These are phyloP conservation scores for Lavandula angustifolia DNA, from an alignment of 257 asterid genomes.

Conservation along the genomic window DNA sequence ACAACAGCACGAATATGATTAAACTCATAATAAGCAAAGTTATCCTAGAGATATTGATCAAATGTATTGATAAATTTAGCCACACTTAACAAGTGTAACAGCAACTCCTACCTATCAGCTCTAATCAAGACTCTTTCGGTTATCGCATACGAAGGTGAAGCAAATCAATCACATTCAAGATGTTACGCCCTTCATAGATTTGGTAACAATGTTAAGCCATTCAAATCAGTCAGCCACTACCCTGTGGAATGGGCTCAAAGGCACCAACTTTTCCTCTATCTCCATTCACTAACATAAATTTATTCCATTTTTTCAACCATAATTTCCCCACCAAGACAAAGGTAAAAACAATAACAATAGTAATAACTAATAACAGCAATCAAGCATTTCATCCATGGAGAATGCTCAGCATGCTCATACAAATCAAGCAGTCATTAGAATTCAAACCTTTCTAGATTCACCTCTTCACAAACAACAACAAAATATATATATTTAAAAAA, in stretches of 20 bases:
- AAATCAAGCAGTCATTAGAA: slow-evolving; percentile 18
- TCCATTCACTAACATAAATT: slow-evolving; percentile 16
- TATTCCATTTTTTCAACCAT: not conserved
- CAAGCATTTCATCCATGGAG: slow-evolving; percentile 17
- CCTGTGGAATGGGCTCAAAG: slow-evolving; percentile 21
- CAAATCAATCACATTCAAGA: not conserved
- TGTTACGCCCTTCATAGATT: slow-evolving; percentile 8
- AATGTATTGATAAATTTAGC: slow-evolving; percentile 6
- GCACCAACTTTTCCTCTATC: not conserved
- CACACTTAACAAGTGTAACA: slow-evolving; percentile 12
- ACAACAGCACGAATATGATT: not conserved
- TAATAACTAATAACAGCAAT: slow-evolving; percentile 5
- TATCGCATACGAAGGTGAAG: not conserved
- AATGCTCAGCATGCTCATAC: slow-evolving; percentile 25
- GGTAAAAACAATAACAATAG: too few relatives aligned
- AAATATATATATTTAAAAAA: slow-evolving; percentile 26
- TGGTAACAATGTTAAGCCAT: not conserved
- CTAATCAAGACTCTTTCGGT: not conserved
- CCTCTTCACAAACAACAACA: slow-evolving; percentile 19
- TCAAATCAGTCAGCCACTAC: not conserved
- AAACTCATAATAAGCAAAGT: not conserved
- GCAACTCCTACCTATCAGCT: not conserved
- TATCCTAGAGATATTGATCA: slow-evolving; percentile 11
- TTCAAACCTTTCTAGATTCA: slow-evolving; percentile 7
- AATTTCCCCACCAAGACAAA: too few relatives aligned